Base-by-base conservation (phyloP, 2,329 filamentous ascomycete species). In the Penicillium freii region DNA sequence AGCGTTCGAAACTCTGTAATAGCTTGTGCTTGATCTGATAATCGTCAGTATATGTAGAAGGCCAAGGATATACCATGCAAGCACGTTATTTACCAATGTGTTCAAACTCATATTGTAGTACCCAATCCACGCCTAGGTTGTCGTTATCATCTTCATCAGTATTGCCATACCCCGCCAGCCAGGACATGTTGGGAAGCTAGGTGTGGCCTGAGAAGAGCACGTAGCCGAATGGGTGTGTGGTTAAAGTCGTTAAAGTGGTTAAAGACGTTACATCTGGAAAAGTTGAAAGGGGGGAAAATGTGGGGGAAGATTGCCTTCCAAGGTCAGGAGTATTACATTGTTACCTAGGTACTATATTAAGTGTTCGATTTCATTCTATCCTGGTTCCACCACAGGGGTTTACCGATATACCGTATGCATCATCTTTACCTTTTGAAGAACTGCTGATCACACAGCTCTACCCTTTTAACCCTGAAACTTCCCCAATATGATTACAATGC, bases 101-200 rank as follows among this genome's bases (percentile, higher is more conserved):
- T 27, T 86, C 83, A 69, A 93, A 87, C 57, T 87, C 82, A 76
- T 90, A 96, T 69, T 87, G 84, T 61, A 97, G 83, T 56, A 96
- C 91, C 81, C 91, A 97, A 79, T 97, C 92, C 59, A 96, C 90
- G 53, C 90, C 83, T 68, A 87, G 80, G 67, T 87, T 88, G 50
- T 78, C 79, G 66, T 87, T 87, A 51, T 78, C 79, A 62, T 79
- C 70, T 36, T 73, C 67, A 19, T 63, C 57, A 19, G 60, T 54
- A 10, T 60, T 60, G 49, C 51, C 54, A 50, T 63, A 56, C 21
- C 64, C 63, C 9, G 66, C 60, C 46, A 69, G 60, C 58, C 70
- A 64, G 62, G 63, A 66, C 70, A 73, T 73, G 25, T 27, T 61
- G 51, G 15, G 38, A 17, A 5, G 42, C 23, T 31, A 15, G 25